Conservation (phyloP, 495 filamentous ascomycete species). For the Hyaloscypha bicolor region DNA sequence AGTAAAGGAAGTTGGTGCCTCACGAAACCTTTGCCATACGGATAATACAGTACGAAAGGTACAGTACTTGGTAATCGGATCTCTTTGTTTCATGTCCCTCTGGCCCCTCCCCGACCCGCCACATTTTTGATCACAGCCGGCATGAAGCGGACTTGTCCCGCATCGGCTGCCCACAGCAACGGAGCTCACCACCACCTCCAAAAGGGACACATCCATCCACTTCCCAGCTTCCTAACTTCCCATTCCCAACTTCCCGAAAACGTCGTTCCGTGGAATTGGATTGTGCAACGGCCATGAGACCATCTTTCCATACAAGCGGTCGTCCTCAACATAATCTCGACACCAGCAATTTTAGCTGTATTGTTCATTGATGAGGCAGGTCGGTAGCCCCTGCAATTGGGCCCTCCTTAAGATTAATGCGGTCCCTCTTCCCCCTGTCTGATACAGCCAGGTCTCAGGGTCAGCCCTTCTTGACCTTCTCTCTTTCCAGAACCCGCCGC, state of each 20-base stretch:
- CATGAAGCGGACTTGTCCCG: no score
- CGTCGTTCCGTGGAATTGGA: not conserved
- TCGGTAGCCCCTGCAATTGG: conserved; percentile 24
- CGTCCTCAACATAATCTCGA: conserved; percentile 8
- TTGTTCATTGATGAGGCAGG: conserved; percentile 10
- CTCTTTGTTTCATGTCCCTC: no score
- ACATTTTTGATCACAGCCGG: no score
- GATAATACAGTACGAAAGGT: no score
- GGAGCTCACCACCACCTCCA: no score
- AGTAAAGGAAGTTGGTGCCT: no score
- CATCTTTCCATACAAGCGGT: not conserved
- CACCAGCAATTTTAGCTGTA: conserved; percentile 20
- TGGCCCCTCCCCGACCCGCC: no score
- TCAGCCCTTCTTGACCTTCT: not conserved
- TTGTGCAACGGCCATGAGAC: not conserved
- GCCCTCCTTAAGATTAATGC: conserved; percentile 29
- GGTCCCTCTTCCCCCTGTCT: conserved; percentile 18
- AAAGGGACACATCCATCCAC: no score
- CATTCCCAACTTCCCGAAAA: not conserved
- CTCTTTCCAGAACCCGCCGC: conserved; percentile 26
- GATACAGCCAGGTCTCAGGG: conserved; percentile 11
- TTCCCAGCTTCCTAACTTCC: not conserved
- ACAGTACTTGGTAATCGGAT: no score
- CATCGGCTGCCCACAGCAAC: no score
- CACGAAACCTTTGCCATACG: no score